These are phyloP conservation scores for Dothidotthia symphoricarpi DNA, from an alignment of 2,329 filamentous ascomycete genomes.

Conservation along the genomic window DNA sequence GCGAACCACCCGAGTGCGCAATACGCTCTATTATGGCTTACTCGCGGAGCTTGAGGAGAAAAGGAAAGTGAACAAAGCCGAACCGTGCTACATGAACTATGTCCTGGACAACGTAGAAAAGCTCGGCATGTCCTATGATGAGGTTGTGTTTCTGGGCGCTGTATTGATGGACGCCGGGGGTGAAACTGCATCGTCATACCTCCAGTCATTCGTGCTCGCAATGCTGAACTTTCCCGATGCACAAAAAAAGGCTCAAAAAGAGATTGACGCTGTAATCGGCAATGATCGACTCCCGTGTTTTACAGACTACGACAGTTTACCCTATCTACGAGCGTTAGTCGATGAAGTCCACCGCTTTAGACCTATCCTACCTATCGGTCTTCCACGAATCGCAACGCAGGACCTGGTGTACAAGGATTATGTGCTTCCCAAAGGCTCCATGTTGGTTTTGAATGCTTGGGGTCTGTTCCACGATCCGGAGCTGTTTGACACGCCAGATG, in stretches of 20 bases:
- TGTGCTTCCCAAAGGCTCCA: constrained; percentile 36
- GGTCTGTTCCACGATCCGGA: constrained; percentile 28
- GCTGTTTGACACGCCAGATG: constrained; percentile 24
- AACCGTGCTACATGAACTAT: too few relatives aligned
- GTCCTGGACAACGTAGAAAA: too few relatives aligned
- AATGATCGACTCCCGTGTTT: constrained; percentile 3
- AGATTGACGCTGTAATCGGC: constrained; percentile 11
- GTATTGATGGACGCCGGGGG: constrained; percentile 38
- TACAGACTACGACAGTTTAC: constrained; percentile 6
- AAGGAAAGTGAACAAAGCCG: too few relatives aligned
- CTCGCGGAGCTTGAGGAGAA: too few relatives aligned
- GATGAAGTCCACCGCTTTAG: constrained; percentile 32
- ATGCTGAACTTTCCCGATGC: constrained; percentile 13
- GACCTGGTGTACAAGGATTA: constrained; percentile 34
- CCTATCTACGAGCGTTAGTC: constrained; percentile 35
- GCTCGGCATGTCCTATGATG: too few relatives aligned
- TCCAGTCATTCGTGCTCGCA: constrained; percentile 19
- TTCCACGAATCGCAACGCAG: constrained; percentile 23
- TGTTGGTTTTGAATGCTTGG: constrained; percentile 19
- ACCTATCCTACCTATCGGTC: constrained; percentile 17
- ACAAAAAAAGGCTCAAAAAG: constrained; percentile 10
- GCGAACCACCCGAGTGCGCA: too few relatives aligned
- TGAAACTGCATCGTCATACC: constrained; percentile 30
- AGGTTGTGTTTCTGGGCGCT: too few relatives aligned
- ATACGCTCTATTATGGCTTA: too few relatives aligned